Percentiles rank a stretch among this genome's conserved stretches.
Evolutionary conservation across 108 stramenopile species (phyloP).

Genomic region (Licmophora abbreviata): DNA sequence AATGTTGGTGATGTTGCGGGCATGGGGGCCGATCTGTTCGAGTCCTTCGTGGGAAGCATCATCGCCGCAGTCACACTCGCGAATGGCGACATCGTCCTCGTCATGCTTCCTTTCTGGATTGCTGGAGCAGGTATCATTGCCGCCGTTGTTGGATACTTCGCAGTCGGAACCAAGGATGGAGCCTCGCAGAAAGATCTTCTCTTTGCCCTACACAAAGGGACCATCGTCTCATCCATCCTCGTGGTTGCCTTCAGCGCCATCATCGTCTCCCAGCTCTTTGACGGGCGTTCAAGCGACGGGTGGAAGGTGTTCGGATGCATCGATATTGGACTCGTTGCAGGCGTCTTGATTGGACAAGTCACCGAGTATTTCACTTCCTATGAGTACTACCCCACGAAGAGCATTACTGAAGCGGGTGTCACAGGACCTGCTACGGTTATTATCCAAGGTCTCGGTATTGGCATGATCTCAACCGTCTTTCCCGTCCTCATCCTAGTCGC

Average conservation of each 20-base stretch:
- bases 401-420: slow-evolving; percentile 80
- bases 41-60: slow-evolving; percentile 88
- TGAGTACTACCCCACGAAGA: slow-evolving; percentile 69
- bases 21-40: slow-evolving; percentile 94
- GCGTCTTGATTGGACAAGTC: slow-evolving; percentile 84
- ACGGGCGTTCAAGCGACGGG: slow-evolving; percentile 31
- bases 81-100: slow-evolving; percentile 44
- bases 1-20: slow-evolving; percentile 97
- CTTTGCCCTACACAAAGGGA: slow-evolving; percentile 65
- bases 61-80: slow-evolving; percentile 87
- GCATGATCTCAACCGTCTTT: slow-evolving; percentile 83
- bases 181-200: slow-evolving; percentile 62
- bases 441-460: slow-evolving; percentile 92
- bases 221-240: slow-evolving; percentile 63
- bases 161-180: slow-evolving; percentile 51
- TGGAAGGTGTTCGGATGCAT: slow-evolving; percentile 75
- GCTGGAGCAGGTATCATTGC: slow-evolving; percentile 83
- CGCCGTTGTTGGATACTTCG: slow-evolving; percentile 64
- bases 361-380: slow-evolving; percentile 95
- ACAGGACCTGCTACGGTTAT: slow-evolving; percentile 91
- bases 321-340: slow-evolving; percentile 77
- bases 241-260: slow-evolving; percentile 44
- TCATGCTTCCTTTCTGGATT: slow-evolving; percentile 85
- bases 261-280: slow-evolving; percentile 38
- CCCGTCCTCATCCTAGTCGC: slow-evolving; percentile 81